Base-by-base conservation (phyloP, 345 rosid species). In the Cardiospermum halicacabum region DNA sequence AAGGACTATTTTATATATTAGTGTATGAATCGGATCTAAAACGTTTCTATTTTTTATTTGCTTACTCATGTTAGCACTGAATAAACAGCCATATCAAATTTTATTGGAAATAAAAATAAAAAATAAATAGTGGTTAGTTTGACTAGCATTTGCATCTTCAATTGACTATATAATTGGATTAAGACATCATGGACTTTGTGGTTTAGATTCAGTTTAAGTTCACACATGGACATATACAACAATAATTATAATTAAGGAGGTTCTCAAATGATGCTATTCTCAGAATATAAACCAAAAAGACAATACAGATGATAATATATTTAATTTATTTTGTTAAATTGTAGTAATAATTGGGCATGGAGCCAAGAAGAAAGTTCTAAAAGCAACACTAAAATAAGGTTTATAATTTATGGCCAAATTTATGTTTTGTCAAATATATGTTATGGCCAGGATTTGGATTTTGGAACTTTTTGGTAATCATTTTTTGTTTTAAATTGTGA, bases 401-500 rank as follows among this genome's bases (percentile, higher is more conserved):
- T 19, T 3, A 7, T 4, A 60, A 60, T 4, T 15, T 50, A n/a
- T 19, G 60, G 16, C 59, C n/a, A 18, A 59, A 50, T 43, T 43
- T n/a, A 13, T 43, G 7, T 43, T 43, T 39, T 45, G 37, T 30
- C 24, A 60, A 69, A 69, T 11, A 34, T 25, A 15, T 30, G 18
- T 43, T 43, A n/a, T 43, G 31, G 27, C 15, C 15, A 16, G 42
- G 51, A 58, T 56, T 56, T 49, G 0, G 65, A 51, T 58, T 58
- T 57, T 66, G 67, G 67, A 54, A 39, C 47, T 45, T 31, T 45
- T 3, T 43, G n/a, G n/a, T n/a, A n/a, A n/a, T n/a, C n/a, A 42
- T 43, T 12, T 43, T 16, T 43, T n/a, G 1, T 43, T 43, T n/a
- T 11, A 6, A 43, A 21, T 50, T 57, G 54, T 57, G 67, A 54